Evolutionary conservation across 805 yeast genomes (phyloP), one percentile per base, ranked within the genome.

Genomic region (Candida silvicultrix): DNA sequence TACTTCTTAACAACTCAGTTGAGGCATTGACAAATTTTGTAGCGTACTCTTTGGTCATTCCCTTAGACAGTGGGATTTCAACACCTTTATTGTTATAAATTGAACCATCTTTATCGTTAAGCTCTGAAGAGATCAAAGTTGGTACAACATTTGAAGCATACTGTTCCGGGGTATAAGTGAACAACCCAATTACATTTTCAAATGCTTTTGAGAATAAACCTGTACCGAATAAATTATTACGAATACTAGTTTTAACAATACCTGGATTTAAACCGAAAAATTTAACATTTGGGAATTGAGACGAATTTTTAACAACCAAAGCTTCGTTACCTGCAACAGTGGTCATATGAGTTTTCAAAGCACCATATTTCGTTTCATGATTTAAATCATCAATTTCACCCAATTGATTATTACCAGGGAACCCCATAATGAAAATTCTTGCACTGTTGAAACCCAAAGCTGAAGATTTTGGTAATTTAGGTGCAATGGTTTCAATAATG

Each of bases 311-410:
- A 1, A 49, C 54, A n/a, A 69, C 71, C 21, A 69, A 47, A 1
- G 68, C 57, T 48, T 70, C 74, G 46, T 70, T 70, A 1, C 70
- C 71, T 2, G 73, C 73, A n/a, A 70, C 73, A 0, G 74, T 69
- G 42, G 57, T 68, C 66, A 63, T 60, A 46, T 70, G 74, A 3
- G 70, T 62, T 8, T 42, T 45, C 31, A 49, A 35, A 11, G 56
- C 55, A 10, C 56, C 53, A 51, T 70, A 70, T 1, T 43, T 45
- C 19, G 53, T 47, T 14, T 65, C 70, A 14, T 61, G 58, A 44
- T 69, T 69, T 42, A 68, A 46, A 49, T 70, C 70, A 12, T 64
- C 64, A 25, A 60, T 53, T 9, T 55, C 48, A 10, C 74, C 74
- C 36, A 60, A 11, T 39, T 62, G 46, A 16, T 54, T 56, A 14